A percentile compares a stretch with the other conserved stretches of the same genome.
Evolutionary conservation across 495 filamentous ascomycete species (phyloP).

Genomic region (Penicillium psychrofluorescens): DNA sequence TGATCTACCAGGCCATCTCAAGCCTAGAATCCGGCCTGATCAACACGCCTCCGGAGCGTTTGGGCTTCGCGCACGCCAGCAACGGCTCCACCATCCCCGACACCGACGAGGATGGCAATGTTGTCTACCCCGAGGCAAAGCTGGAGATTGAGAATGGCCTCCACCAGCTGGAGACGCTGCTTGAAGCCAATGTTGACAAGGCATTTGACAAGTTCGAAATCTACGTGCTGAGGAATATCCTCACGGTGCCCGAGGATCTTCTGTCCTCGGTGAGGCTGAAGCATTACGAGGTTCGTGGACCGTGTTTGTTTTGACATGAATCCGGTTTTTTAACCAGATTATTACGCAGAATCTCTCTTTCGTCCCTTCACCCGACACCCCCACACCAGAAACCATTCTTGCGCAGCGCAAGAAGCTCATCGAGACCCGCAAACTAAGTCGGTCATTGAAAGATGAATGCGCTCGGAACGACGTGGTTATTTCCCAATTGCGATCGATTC

Average conservation of each 20-base stretch:
- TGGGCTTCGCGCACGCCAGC: conserved; percentile 60
- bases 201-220: conserved; percentile 77
- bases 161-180: conserved; percentile 89
- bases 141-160: conserved; percentile 84
- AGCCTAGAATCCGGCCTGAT: conserved; percentile 76
- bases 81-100: conserved; percentile 42
- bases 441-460: conserved; percentile 63
- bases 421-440: conserved; percentile 74
- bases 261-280: conserved; percentile 69
- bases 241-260: conserved; percentile 68
- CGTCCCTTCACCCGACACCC: conserved; percentile 26
- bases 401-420: conserved; percentile 67
- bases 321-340: conserved; percentile 1
- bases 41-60: conserved; percentile 56
- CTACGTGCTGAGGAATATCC: conserved; percentile 80
- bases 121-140: conserved; percentile 51
- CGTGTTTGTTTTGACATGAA: neutral
- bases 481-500: conserved; percentile 52
- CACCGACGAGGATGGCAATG: conserved; percentile 46
- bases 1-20: conserved; percentile 78
- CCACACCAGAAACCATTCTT: conserved; percentile 59
- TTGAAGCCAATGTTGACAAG: conserved; percentile 71
- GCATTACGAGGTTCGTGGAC: conserved; percentile 70
- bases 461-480: conserved; percentile 71
- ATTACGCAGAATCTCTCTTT: conserved; percentile 29